These are phyloP conservation scores for Lenzites betulinus DNA, from an alignment of 768 basidiomycete genomes.

Conservation along the genomic window DNA sequence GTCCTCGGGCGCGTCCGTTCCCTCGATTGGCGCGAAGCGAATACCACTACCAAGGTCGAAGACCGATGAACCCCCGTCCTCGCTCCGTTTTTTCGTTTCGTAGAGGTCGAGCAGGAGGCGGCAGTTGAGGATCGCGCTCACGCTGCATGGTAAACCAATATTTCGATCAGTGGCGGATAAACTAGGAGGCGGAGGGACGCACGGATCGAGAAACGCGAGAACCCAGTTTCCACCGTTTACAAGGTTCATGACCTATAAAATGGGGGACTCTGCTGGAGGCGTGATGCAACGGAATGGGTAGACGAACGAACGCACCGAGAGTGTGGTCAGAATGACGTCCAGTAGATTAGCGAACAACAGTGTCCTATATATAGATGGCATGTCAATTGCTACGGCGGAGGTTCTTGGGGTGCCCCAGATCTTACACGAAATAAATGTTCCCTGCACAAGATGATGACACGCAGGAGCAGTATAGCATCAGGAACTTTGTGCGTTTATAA, in stretches of 20 bases:
- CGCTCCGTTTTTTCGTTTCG: not conserved
- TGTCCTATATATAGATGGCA: not conserved
- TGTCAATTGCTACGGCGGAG: not conserved
- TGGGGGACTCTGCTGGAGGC: too few species aligned
- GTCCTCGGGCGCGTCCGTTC: too few species aligned
- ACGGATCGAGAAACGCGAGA: too few species aligned
- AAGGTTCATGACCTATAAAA: too few species aligned
- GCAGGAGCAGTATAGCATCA: not conserved
- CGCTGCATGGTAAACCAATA: not conserved
- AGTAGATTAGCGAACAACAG: not conserved
- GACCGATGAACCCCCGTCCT: not conserved
- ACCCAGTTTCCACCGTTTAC: too few species aligned
- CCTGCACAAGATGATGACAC: not conserved
- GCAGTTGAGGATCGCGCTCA: not conserved
- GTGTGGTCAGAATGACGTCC: not conserved
- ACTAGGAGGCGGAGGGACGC: too few species aligned
- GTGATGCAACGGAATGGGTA: too few species aligned
- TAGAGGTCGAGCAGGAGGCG: not conserved
- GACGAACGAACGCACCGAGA: not conserved
- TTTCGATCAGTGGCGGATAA: too few species aligned
- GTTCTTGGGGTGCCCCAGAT: not conserved
- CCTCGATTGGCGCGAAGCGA: not conserved
- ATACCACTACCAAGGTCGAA: not conserved
- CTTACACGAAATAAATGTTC: not conserved
- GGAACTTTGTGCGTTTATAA: not conserved